Base-by-base conservation (phyloP, 2,329 filamentous ascomycete species). In the Cordyceps tenuipes region DNA sequence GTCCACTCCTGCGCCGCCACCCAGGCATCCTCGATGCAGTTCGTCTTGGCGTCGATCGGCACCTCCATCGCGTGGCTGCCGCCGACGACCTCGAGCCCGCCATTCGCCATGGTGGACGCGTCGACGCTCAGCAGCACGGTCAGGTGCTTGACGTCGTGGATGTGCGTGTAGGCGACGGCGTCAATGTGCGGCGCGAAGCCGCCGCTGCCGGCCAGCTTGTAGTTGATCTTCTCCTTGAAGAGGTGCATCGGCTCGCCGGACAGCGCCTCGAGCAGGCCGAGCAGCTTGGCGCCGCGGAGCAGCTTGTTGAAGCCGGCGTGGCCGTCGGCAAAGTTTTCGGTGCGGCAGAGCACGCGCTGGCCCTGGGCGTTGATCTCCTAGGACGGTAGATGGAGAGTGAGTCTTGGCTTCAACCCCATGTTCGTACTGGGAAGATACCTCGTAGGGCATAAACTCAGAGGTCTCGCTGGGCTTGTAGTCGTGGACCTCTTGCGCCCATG, bases 101-200 rank as follows among this genome's bases (percentile, higher is more conserved):
- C 64, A n/a, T 65, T 65, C 7, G 31, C 15, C 29, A 62, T 53
- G 58, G 60, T 62, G 39, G 63, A 65, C 1, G 44, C 51, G 23
- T 65, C 64, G 12, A 65, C 63, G 23, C 63, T 64, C 5, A 65
- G 56, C 12, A 65, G 60, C 23, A 65, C 62, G 7, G 64, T 65
- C 48, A 65, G 36, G 46, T 65, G 64, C 51, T 64, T 61, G 41
- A 65, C 63, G 19, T 65, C 46, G 51, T 62, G 64, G 58, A 65
- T 61, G 46, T 65, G 64, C 23, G 36, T 64, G 60, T 65, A 65
- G 5, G 64, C 64, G 26, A 63, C 49, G n/a, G 64, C 64, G 48
- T 65, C 64, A 57, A 65, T 65, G 60, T 65, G 64, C 52, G 64
- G 64, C n/a, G 64, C 64, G 43, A 65, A 65, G 17, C 64, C 64